Conservation (phyloP, 441 rosid genomes). For the Isatis lusitanica region DNA sequence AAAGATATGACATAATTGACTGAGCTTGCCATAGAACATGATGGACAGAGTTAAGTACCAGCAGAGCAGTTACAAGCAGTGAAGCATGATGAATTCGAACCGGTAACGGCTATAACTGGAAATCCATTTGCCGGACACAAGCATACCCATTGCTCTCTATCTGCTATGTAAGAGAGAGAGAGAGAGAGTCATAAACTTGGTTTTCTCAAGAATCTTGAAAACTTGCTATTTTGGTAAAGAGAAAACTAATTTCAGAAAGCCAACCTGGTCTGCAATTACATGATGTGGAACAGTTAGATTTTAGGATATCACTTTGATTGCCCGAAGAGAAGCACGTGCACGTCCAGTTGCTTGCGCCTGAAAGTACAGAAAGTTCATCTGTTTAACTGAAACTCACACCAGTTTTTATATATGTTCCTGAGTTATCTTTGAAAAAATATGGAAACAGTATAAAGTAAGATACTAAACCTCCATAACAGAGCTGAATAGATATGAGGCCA, state of each 20-base stretch:
- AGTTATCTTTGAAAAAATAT: neutral
- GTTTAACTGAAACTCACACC: neutral
- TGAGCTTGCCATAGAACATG: neutral
- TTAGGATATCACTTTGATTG: constrained; percentile 47
- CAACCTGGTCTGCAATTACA: constrained; percentile 86
- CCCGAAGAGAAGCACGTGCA: constrained; percentile 62
- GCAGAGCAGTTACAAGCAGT: constrained; percentile 85
- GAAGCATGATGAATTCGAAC: constrained; percentile 61
- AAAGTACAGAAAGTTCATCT: constrained; percentile 47
- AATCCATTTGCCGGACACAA: constrained; percentile 67
- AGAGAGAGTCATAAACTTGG: neutral
- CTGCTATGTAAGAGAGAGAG: constrained; percentile 33
- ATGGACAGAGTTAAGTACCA: constrained; percentile 46
- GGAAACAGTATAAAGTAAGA: neutral
- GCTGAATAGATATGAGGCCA: constrained; percentile 53
- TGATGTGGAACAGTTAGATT: constrained; percentile 72
- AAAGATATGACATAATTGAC: neutral
- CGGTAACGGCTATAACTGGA: constrained; percentile 54
- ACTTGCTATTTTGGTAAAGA: neutral
- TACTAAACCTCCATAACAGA: constrained; percentile 64
- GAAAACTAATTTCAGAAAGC: neutral
- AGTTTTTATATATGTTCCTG: neutral
- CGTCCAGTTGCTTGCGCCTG: constrained; percentile 62
- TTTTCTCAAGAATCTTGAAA: constrained; percentile 10
- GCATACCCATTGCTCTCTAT: constrained; percentile 64